Percentiles rank a stretch among this genome's conserved stretches.
Evolutionary conservation across 352 stramenopile species (phyloP).

Genomic region (Phytophthora chlamydospora): DNA sequence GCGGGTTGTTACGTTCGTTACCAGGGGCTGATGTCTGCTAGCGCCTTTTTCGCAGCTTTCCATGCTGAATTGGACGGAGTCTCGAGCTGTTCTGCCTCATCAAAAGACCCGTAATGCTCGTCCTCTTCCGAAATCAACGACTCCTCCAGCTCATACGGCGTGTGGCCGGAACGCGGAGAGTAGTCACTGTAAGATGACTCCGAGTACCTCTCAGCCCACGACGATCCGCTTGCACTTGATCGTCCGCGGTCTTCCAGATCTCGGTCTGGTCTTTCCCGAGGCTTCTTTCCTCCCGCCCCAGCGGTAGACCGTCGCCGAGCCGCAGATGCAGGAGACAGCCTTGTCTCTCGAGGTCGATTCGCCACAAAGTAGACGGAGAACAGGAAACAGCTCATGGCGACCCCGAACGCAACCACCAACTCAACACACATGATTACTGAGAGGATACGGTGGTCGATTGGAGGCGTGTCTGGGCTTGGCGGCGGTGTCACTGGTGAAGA

Average conservation of each 20-base stretch:
- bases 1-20: no score
- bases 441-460: slow-evolving; percentile 83
- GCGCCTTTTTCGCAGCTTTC: slow-evolving; percentile 55
- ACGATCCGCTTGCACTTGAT: slow-evolving; percentile 29
- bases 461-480: slow-evolving; percentile 75
- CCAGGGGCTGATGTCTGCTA: slow-evolving; percentile 80
- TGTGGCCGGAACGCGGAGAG: slow-evolving; percentile 30
- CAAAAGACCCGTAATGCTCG: slow-evolving; percentile 77
- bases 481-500: slow-evolving; percentile 53
- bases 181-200: slow-evolving; percentile 44
- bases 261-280: slow-evolving; percentile 25
- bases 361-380: slow-evolving; percentile 90
- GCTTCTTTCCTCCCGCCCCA: slow-evolving; percentile 23
- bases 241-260: slow-evolving; percentile 26
- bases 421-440: slow-evolving; percentile 89
- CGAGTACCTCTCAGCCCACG: slow-evolving; percentile 32
- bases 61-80: slow-evolving; percentile 38
- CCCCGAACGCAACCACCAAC: slow-evolving; percentile 80
- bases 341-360: slow-evolving; percentile 68
- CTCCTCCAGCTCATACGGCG: slow-evolving; percentile 68
- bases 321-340: slow-evolving; percentile 24
- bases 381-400: slow-evolving; percentile 82
- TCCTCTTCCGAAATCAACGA: slow-evolving; percentile 73
- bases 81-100: slow-evolving; percentile 28
- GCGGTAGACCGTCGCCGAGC: slow-evolving; percentile 27